Evolutionary conservation across 192 early-diverging fungal species (phyloP).

Genomic region (Phlyctochytrium arcticum): DNA sequence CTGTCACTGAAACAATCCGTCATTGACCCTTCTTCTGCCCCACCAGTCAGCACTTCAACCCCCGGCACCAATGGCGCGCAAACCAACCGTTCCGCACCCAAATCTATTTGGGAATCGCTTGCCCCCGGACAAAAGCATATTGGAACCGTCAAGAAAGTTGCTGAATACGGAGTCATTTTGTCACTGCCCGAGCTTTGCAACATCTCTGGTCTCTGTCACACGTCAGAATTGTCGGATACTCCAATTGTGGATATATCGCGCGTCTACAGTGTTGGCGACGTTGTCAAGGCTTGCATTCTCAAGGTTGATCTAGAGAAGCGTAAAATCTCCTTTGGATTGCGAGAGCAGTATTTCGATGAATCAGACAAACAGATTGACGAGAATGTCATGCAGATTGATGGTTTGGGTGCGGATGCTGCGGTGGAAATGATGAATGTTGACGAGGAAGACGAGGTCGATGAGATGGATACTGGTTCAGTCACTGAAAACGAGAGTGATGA

Average conservation of each 20-base stretch:
- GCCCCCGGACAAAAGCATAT: slow-evolving; percentile 70
- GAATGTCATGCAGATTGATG: no score
- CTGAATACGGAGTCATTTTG: slow-evolving; percentile 78
- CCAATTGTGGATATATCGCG: slow-evolving; percentile 63
- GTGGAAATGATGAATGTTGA: slow-evolving; percentile 32
- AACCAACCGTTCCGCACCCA: no score
- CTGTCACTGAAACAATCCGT: slow-evolving; percentile 63
- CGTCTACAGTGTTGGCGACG: slow-evolving; percentile 79
- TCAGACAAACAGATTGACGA: slow-evolving; percentile 43
- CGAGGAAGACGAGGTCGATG: slow-evolving; percentile 30
- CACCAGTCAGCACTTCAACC: slow-evolving; percentile 33
- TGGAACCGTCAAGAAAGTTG: slow-evolving; percentile 70
- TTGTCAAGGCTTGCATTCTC: slow-evolving; percentile 75
- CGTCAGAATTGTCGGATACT: slow-evolving; percentile 74
- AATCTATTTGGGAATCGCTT: slow-evolving; percentile 52
- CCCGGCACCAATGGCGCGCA: not conserved
- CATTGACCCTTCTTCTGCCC: slow-evolving; percentile 45
- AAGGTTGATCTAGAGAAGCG: slow-evolving; percentile 67
- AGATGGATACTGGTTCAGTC: slow-evolving; percentile 50
- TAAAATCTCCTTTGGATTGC: slow-evolving; percentile 72
- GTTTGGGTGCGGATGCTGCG: no score
- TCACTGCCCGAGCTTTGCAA: slow-evolving; percentile 69
- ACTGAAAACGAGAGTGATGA: slow-evolving; percentile 36
- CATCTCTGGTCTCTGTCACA: slow-evolving; percentile 82
- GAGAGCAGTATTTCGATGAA: slow-evolving; percentile 79